Evolutionary conservation across 2,329 filamentous ascomycete genomes (phyloP), one percentile per base, ranked within the genome.

Genomic region (Diaporthe ilicicola): DNA sequence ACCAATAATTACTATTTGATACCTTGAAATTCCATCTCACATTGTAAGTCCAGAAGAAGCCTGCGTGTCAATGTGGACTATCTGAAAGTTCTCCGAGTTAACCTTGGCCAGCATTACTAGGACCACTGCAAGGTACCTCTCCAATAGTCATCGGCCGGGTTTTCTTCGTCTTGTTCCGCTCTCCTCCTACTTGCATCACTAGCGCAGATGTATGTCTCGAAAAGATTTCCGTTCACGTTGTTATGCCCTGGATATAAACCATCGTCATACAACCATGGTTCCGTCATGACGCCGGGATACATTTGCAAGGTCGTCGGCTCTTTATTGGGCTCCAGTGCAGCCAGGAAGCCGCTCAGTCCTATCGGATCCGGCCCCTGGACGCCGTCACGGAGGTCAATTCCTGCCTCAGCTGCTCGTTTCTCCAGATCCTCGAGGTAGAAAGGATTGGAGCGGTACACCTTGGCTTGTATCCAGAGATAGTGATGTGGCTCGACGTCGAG

Each of bases 241-340:
- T 48, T 7, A 24, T 62, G 42, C 1, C 4, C 27, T 0, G 27
- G 56, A 27, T 48, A 62, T 4, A 61, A 4, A 27, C 56, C 56
- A 9, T 62, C 56, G 27, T 62, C 42, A 22, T 34, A 62, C 10
- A 34, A 24, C 42, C 56, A 46, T 17, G 10, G 13, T 15, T 48
- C 42, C 4, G 32, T 12, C 17, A 22, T n/a, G 39, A 48, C 19
- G 42, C 27, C 27, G 17, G 39, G 39, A 17, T 34, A 34, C 56
- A 62, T 62, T 62, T 62, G 56, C 13, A 48, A 22, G 19, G 27
- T 32, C 17, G 56, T 48, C 19, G 56, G 56, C 56, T 62, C 56
- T 62, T 24, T 62, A 15, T 34, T 48, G 10, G 42, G 42, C 27
- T 48, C 56, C 17, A 48, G 42, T 22, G 56, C 56, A 10, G 42